Percentiles rank a stretch among this genome's conserved stretches.
Conservation (phyloP, 2,329 filamentous ascomycete genomes). For the Aspergillus viridinutans region DNA sequence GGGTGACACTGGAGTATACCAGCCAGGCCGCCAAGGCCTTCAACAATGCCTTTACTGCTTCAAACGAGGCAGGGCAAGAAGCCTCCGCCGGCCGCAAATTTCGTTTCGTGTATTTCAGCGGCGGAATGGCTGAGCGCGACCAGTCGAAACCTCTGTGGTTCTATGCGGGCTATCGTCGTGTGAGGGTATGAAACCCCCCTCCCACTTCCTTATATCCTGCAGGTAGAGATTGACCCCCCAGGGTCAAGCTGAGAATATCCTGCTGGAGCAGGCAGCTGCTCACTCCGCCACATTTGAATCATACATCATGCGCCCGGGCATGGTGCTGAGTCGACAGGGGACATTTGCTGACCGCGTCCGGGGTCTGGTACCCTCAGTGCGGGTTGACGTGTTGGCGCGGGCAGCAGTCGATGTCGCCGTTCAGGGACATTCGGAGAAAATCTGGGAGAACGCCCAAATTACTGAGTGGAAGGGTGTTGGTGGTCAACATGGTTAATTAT, state of each 20-base stretch:
- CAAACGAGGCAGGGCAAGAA: not conserved
- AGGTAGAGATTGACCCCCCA: not conserved
- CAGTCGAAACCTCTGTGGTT: slow-evolving; percentile 17
- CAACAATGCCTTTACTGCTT: not conserved
- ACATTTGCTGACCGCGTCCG: slow-evolving; percentile 8
- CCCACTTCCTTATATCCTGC: not conserved
- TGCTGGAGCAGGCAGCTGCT: slow-evolving; percentile 9
- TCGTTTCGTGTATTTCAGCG: slow-evolving; percentile 18
- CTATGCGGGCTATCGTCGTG: slow-evolving; percentile 12
- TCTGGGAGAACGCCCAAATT: slow-evolving; percentile 12
- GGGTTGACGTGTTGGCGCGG: slow-evolving; percentile 10
- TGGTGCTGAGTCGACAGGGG: slow-evolving; percentile 8
- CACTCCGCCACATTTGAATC: slow-evolving; percentile 10
- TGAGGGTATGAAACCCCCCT: slow-evolving; percentile 9
- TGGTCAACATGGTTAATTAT: not conserved
- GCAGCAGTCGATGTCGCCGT: slow-evolving; percentile 15
- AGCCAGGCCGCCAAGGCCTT: slow-evolving; percentile 4
- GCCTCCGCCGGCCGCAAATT: not conserved
- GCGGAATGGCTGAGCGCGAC: slow-evolving; percentile 10
- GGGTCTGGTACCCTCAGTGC: slow-evolving; percentile 13
- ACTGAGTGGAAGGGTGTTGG: not conserved
- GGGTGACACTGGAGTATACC: slow-evolving; percentile 12
- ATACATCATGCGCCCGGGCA: slow-evolving; percentile 17
- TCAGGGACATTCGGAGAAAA: slow-evolving; percentile 7
- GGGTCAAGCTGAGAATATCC: slow-evolving; percentile 17